Evolutionary conservation across 176 grass and related monocot genomes (phyloP), one percentile per base, ranked within the genome.

Genomic region (Avena sativa): DNA sequence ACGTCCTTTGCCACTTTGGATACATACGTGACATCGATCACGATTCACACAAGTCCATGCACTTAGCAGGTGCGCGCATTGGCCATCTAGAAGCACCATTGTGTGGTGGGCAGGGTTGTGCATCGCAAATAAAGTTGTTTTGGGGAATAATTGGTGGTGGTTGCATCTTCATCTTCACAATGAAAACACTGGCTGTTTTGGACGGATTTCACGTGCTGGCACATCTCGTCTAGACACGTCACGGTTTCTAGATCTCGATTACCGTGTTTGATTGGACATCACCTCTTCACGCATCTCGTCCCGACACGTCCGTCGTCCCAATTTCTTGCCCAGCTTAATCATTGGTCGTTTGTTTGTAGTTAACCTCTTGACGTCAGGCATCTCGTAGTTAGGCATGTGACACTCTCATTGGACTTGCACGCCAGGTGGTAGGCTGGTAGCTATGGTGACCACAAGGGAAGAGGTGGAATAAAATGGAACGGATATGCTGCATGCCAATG

Each of bases 401-500:
- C n/a, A 7, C 48, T 53, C 6, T 30, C 3, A 5, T 0, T 34
- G 49, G 25, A 76, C 12, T 8, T 26, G 46, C 44, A 26, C 21
- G 44, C 43, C 21, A 74, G 12, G 71, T 49, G 46, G 44, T 74
- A 9, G 71, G 68, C 67, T 30, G 25, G 25, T 66, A 32, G 63
- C 63, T 32, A 68, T 38, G 65, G 17, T 36, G 14, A 68, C 65
- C 30, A 68, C 65, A 36, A 30, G 47, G 44, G n/a, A 16, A 51
- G 2, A 49, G 16, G 25, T 64, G 71, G n/a, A 14, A 52, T 4
- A 72, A 28, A 53, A 4, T 2, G 0, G 16, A 57, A 6, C 19
- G 23, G 32, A 78, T 78, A 55, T 56, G 75, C 72, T 75, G 47
- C 71, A 66, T 32, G 63, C 63, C 63, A 66, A 30, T 66, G 62